A percentile compares a stretch with the other conserved stretches of the same genome.
phyloP scores from a whole-genome alignment of 192 early-diverging fungal species.

The Linnemannia hyalina region DNA sequence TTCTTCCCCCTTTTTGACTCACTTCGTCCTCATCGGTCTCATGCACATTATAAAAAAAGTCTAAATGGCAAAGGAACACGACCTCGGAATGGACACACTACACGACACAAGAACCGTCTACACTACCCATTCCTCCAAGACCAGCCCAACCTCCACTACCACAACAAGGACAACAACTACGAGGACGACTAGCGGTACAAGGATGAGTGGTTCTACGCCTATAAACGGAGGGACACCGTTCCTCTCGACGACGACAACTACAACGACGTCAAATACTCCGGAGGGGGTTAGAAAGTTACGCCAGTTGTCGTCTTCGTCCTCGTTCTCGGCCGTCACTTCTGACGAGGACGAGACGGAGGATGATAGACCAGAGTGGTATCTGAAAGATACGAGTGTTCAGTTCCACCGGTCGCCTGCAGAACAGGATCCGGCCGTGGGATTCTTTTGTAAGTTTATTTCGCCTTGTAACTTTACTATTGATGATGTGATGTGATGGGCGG shows the following conservation, averaged over 20 bases:
- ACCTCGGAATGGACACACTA: neutral
- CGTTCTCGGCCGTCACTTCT: neutral
- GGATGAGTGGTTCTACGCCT: neutral
- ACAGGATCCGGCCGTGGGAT: conserved; percentile 46
- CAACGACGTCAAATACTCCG: neutral
- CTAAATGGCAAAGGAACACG: conserved; percentile 6
- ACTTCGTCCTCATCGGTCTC: neutral
- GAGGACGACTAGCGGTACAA: neutral
- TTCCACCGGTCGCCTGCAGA: conserved; percentile 32
- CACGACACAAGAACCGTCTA: neutral
- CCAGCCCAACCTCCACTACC: neutral
- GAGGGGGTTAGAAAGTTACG: neutral
- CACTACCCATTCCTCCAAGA: neutral
- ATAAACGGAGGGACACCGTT: neutral
- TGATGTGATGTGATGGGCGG: neutral
- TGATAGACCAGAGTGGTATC: conserved; percentile 31
- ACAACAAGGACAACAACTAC: neutral
- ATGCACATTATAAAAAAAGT: no score
- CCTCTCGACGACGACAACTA: neutral
- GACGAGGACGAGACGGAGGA: neutral
- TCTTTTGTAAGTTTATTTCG: conserved; percentile 38
- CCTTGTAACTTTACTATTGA: neutral
- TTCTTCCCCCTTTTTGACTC: neutral
- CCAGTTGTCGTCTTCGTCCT: neutral
- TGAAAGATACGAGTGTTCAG: conserved; percentile 38